Evolutionary conservation across 1,284 basidiomycete genomes (phyloP), one percentile per base, ranked within the genome.

Genomic region (Sporisorium reilianum): DNA sequence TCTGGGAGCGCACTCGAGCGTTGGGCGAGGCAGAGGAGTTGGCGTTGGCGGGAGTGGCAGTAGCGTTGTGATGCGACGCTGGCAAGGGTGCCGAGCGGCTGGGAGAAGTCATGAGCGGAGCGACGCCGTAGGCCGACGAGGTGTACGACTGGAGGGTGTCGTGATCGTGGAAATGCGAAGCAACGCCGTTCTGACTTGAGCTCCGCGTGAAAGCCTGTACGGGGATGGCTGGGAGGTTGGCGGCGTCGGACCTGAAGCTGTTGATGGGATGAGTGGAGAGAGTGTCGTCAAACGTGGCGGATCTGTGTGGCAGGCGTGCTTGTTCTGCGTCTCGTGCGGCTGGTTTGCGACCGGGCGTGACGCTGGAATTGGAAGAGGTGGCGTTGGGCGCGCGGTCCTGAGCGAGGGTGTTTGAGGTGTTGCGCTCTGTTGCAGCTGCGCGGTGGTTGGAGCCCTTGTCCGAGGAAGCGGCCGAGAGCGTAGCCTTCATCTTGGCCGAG

Each of bases 401-500:
- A 12, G 22, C 22, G 16, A 44, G 42, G 14, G n/a, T 44, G 36
- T 14, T 25, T 3, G 40, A 45, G 16, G 49, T 55, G n/a, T n/a
- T n/a, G 46, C 57, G 53, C 10, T 61, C 34, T 38, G 44, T 18
- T 9, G 53, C 30, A 45, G 50, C 23, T 0, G 44, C 26, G 32
- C 55, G 59, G 12, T 67, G 65, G 34, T 53, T 38, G 6, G 54
- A 28, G 16, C 49, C 30, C 26, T 73, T 68, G 34, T 67, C 71
- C 14, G 57, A 55, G 5, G 72, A 67, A 20, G 72, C 63, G 2
- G 69, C 69, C 7, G 72, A 75, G 22, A 75, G 67, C 7, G 72
- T 58, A 12, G 72, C 72, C 51, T 63, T 70, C 60, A 75, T 44
- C 55, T 75, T 75, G 38, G 67, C 67, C 3, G 66, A 66, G 20